Percentiles rank a stretch among this genome's conserved stretches.
Evolutionary conservation across 1,284 basidiomycete species (phyloP).

Genomic region (Ustilago curta): DNA sequence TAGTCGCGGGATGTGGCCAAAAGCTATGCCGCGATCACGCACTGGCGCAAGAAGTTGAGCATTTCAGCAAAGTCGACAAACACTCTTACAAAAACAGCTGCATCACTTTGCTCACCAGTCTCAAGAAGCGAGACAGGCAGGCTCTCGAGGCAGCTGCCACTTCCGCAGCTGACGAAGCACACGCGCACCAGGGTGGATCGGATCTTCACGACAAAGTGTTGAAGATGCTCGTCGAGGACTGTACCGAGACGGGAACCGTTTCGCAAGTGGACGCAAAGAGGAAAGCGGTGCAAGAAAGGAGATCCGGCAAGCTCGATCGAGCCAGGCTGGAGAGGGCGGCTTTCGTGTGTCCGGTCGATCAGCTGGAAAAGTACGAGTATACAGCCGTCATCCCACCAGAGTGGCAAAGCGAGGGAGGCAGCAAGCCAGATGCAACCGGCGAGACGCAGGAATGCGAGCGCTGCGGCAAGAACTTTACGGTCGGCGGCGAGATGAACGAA

Average conservation of each 20-base stretch:
- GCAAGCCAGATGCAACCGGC: slow-evolving; percentile 46
- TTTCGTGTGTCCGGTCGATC: slow-evolving; percentile 53
- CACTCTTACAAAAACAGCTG: slow-evolving; percentile 52
- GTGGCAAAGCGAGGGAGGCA: slow-evolving; percentile 47
- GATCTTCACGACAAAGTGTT: slow-evolving; percentile 17
- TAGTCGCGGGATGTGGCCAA: slow-evolving; percentile 33
- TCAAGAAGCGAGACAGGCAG: slow-evolving; percentile 53
- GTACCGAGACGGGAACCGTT: slow-evolving; percentile 56
- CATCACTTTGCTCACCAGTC: slow-evolving; percentile 50
- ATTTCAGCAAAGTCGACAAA: slow-evolving; percentile 42
- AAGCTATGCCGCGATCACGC: slow-evolving; percentile 45
- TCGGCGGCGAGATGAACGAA: slow-evolving; percentile 49
- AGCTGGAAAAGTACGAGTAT: slow-evolving; percentile 55
- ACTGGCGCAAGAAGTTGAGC: slow-evolving; percentile 47
- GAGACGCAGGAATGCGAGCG: slow-evolving; percentile 58
- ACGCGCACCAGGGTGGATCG: slow-evolving; percentile 4
- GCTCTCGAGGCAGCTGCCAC: slow-evolving; percentile 22
- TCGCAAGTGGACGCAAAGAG: slow-evolving; percentile 54
- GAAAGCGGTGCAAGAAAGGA: slow-evolving; percentile 15
- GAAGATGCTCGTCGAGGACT: slow-evolving; percentile 21
- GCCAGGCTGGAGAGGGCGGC: slow-evolving; percentile 43
- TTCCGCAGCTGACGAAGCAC: slow-evolving; percentile 19
- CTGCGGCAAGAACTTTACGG: slow-evolving; percentile 56
- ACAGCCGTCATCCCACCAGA: slow-evolving; percentile 41
- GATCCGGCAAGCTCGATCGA: slow-evolving; percentile 39